Evolutionary conservation across 495 filamentous ascomycete species (phyloP).

Genomic region (Penicillium flavigenum): DNA sequence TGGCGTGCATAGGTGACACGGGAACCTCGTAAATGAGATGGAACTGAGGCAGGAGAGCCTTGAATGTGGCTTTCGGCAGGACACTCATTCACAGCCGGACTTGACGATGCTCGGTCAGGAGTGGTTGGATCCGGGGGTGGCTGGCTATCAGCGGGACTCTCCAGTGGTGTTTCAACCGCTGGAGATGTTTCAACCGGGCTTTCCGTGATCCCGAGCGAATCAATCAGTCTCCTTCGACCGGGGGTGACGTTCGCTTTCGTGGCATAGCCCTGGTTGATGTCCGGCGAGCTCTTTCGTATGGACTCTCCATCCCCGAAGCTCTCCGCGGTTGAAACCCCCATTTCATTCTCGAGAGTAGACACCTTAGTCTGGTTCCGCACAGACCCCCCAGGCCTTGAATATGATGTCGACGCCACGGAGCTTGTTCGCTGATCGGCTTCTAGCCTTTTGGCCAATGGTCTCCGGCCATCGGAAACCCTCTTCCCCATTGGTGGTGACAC

Average conservation of each 20-base stretch:
- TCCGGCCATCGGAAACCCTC: neutral
- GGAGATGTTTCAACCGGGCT: neutral
- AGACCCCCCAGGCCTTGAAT: neutral
- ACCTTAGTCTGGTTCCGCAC: neutral
- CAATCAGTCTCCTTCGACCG: constrained; percentile 38
- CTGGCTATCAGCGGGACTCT: constrained; percentile 14
- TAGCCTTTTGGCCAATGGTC: neutral
- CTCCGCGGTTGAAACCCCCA: neutral
- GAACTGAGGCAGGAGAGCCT: constrained; percentile 17
- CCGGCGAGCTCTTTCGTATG: neutral
- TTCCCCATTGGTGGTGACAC: neutral
- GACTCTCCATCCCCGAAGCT: neutral
- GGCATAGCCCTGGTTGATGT: neutral
- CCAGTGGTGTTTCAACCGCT: constrained; percentile 1
- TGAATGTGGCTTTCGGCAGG: constrained; percentile 13
- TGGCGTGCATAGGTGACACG: constrained; percentile 63
- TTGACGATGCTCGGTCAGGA: constrained; percentile 12
- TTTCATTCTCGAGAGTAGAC: neutral
- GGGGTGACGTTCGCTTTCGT: constrained; percentile 15
- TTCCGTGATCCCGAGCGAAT: constrained; percentile 30
- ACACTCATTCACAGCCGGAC: constrained; percentile 4
- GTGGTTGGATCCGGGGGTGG: constrained; percentile 5
- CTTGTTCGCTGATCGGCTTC: neutral
- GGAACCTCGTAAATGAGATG: constrained; percentile 34
- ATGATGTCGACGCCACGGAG: neutral